Evolutionary conservation across 169 alveolate species (phyloP).

Genomic region (Plasmodium cynomolgi): DNA sequence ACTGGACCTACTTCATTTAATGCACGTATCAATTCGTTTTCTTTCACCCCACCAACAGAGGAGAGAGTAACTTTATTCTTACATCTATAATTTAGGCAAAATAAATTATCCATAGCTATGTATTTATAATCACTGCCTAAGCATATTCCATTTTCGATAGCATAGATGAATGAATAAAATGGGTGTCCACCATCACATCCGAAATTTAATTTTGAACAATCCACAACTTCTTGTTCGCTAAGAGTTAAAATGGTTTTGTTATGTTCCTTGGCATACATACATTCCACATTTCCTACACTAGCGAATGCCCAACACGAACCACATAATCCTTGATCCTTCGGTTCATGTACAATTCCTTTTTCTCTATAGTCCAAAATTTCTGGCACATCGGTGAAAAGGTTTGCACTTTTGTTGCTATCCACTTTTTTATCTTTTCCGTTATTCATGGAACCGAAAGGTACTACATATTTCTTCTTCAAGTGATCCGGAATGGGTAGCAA

Average conservation of each 20-base stretch:
- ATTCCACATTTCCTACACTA: conserved; percentile 84
- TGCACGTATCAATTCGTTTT: conserved; percentile 77
- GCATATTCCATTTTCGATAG: conserved; percentile 82
- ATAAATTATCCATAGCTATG: conserved; percentile 69
- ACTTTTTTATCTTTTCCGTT: neutral
- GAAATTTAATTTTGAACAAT: conserved; percentile 81
- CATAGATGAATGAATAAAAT: conserved; percentile 87
- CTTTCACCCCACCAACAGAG: conserved; percentile 56
- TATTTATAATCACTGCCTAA: conserved; percentile 83
- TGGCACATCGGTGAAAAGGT: neutral
- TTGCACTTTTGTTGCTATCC: neutral
- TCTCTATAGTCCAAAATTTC: conserved; percentile 45
- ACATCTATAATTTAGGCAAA: conserved; percentile 77
- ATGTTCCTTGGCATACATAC: conserved; percentile 76
- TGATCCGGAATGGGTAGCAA: conserved; percentile 28
- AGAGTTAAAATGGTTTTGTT: conserved; percentile 53
- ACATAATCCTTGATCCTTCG: conserved; percentile 86
- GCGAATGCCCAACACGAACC: conserved; percentile 93
- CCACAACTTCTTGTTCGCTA: conserved; percentile 92
- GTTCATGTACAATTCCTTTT: conserved; percentile 36
- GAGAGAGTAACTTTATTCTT: conserved; percentile 26
- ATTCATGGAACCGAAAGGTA: neutral
- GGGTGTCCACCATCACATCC: conserved; percentile 92
- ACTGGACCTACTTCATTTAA: conserved; percentile 86
- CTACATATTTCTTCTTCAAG: conserved; percentile 30